These are phyloP conservation scores for Didymellaceae sp. DNA, from an alignment of 2,329 filamentous ascomycete genomes.

Conservation along the genomic window DNA sequence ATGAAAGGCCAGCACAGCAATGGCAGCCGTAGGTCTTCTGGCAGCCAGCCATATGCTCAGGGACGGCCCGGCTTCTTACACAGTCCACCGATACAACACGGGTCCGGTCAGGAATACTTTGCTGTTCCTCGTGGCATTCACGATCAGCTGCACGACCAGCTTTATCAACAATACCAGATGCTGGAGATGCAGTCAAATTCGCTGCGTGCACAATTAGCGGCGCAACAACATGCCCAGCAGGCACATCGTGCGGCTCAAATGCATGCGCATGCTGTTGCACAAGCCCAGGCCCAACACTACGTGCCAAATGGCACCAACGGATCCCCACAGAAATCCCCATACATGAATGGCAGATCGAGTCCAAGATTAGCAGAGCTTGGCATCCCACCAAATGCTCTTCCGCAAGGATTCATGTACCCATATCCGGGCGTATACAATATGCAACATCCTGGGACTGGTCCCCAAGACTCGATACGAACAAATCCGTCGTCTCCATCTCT, in stretches of 20 bases:
- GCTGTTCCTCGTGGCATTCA: slow-evolving; percentile 48
- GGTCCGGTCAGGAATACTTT: slow-evolving; percentile 53
- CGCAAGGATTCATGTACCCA: slow-evolving; percentile 54
- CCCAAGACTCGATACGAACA: slow-evolving; percentile 54
- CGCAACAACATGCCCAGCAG: slow-evolving; percentile 48
- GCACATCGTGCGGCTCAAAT: slow-evolving; percentile 48
- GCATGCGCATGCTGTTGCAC: slow-evolving; percentile 47
- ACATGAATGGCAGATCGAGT: slow-evolving; percentile 41
- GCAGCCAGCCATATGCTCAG: slow-evolving; percentile 57
- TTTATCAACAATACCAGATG: slow-evolving; percentile 58
- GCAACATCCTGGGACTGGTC: slow-evolving; percentile 46
- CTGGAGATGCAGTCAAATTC: slow-evolving; percentile 52
- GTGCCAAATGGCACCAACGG: slow-evolving; percentile 45
- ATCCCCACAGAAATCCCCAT: slow-evolving; percentile 51
- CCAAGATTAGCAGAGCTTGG: slow-evolving; percentile 40
- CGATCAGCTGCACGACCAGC: slow-evolving; percentile 56
- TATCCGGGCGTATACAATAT: slow-evolving; percentile 54
- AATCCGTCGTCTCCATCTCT: slow-evolving; percentile 59
- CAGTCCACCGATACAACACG: slow-evolving; percentile 51
- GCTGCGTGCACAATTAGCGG: slow-evolving; percentile 44
- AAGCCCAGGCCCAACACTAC: slow-evolving; percentile 44
- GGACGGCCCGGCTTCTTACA: slow-evolving; percentile 49
- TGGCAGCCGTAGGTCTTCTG: slow-evolving; percentile 61
- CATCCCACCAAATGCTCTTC: slow-evolving; percentile 38
- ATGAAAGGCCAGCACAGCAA: slow-evolving; percentile 54